Conservation (phyloP, 495 filamentous ascomycete species). For the Massariosphaeria phaeospora region DNA sequence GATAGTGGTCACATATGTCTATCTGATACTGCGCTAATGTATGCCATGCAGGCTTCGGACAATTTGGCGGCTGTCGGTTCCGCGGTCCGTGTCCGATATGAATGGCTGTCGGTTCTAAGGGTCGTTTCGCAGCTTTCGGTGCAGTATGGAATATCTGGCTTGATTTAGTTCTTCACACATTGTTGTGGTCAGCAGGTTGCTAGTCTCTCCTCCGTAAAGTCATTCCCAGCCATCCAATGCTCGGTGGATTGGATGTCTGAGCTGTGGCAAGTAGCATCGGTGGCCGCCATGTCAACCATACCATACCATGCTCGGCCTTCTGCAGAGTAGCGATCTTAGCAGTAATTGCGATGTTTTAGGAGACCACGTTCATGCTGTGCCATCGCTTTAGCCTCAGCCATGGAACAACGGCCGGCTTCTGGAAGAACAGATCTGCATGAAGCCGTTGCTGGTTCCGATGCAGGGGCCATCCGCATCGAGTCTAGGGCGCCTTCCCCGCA, state of each 20-base stretch:
- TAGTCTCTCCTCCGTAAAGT: too few species aligned
- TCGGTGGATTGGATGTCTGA: too few species aligned
- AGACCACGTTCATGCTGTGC: background rate
- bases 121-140: too few species aligned
- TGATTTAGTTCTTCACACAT: too few species aligned
- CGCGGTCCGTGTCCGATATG: conserved; percentile 5
- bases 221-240: too few species aligned
- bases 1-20: too few species aligned
- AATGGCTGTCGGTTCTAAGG: too few species aligned
- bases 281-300: background rate
- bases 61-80: background rate
- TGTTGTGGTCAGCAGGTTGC: too few species aligned
- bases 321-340: conserved; percentile 9
- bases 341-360: conserved; percentile 15
- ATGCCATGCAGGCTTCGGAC: background rate
- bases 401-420: background rate
- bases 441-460: background rate
- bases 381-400: background rate
- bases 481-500: conserved; percentile 22
- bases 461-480: conserved; percentile 8
- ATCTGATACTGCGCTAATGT: conserved; percentile 1
- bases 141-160: too few species aligned
- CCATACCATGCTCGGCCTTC: background rate
- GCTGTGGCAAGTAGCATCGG: too few species aligned
- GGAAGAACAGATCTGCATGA: conserved; percentile 16